phyloP scores from a whole-genome alignment of 768 basidiomycete genomes.

The Guyanaporus albipodus region DNA sequence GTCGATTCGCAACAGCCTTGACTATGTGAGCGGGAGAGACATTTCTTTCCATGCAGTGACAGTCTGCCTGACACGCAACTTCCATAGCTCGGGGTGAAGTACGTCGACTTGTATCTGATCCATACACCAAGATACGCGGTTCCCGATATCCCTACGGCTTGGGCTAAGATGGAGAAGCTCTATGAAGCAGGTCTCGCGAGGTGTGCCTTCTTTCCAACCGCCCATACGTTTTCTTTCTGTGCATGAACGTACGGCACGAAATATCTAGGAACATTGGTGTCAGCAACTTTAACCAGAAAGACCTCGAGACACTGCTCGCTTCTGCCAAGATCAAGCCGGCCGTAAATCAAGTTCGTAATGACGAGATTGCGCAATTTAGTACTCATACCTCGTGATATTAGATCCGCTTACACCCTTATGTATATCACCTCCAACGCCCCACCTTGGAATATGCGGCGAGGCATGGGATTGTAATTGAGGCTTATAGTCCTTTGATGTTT shows the following conservation, averaged over 20 bases:
- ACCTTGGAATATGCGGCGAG: slow-evolving; percentile 54
- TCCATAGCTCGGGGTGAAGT: slow-evolving; percentile 54
- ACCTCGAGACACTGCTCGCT: slow-evolving; percentile 53
- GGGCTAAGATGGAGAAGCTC: slow-evolving; percentile 63
- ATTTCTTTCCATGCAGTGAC: no score
- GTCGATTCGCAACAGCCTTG: slow-evolving; percentile 54
- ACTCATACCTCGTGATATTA: slow-evolving; percentile 23
- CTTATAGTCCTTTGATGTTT: slow-evolving; percentile 64
- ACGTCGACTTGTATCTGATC: slow-evolving; percentile 71
- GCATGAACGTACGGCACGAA: not conserved
- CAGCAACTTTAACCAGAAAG: slow-evolving; percentile 57
- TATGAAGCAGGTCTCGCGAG: slow-evolving; percentile 55
- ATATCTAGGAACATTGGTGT: slow-evolving; percentile 61
- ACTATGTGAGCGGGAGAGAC: slow-evolving; percentile 49
- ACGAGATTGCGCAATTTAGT: not conserved
- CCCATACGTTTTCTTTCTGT: not conserved
- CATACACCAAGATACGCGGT: slow-evolving; percentile 51
- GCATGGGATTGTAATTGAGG: slow-evolving; percentile 66
- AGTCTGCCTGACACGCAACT: not conserved
- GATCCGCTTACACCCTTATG: slow-evolving; percentile 75
- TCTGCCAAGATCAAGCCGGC: slow-evolving; percentile 61
- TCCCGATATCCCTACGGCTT: slow-evolving; percentile 59
- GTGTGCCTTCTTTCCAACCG: slow-evolving; percentile 31
- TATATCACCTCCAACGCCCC: slow-evolving; percentile 48
- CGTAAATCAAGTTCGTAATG: slow-evolving; percentile 60